Evolutionary conservation across 495 filamentous ascomycete species (phyloP).

Genomic region (Annulohypoxylon stygium): DNA sequence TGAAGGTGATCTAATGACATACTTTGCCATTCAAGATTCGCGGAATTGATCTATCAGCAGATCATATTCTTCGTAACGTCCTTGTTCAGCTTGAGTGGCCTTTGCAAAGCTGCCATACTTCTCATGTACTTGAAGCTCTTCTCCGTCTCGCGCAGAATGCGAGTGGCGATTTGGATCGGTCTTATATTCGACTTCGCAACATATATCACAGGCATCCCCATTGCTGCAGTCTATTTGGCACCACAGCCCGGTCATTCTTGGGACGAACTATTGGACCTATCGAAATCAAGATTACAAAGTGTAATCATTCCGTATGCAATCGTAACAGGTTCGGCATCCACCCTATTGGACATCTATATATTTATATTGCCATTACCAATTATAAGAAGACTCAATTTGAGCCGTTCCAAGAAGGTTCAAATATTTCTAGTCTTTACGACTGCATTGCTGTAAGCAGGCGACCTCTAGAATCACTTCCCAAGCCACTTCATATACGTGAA

Average conservation of each 20-base stretch:
- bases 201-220: constrained; percentile 16
- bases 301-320: constrained; percentile 9
- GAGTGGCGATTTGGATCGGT: constrained; percentile 24
- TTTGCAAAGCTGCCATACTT: constrained; percentile 39
- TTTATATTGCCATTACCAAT: constrained; percentile 10
- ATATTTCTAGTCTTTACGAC: no score
- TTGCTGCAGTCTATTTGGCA: constrained; percentile 18
- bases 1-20: constrained; percentile 2
- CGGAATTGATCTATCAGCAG: not conserved
- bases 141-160: not conserved
- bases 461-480: no score
- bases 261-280: constrained; percentile 23
- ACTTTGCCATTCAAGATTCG: not conserved
- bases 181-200: constrained; percentile 22
- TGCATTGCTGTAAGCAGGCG: no score
- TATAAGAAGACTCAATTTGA: no score
- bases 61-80: constrained; percentile 1
- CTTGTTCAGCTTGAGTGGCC: not conserved
- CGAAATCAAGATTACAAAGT: not conserved
- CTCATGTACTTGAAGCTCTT: constrained; percentile 37
- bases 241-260: constrained; percentile 27
- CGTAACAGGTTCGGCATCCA: not conserved
- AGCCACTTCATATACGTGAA: no score
- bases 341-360: constrained; percentile 23
- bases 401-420: no score